phyloP scores from a whole-genome alignment of 495 filamentous ascomycete species.

The Daldinia loculata region DNA sequence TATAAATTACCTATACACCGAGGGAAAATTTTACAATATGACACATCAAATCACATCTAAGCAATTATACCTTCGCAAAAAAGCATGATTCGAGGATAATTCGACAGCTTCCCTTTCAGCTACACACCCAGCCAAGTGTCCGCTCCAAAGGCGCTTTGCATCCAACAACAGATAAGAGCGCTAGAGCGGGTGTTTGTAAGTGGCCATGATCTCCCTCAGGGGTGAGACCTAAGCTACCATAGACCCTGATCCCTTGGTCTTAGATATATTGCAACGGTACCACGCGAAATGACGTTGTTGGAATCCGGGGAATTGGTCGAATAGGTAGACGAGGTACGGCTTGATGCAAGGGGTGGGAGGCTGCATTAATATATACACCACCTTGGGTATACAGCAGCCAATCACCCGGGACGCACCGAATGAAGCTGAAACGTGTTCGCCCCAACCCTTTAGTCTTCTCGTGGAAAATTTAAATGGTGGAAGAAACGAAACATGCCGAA shows the following conservation, averaged over 20 bases:
- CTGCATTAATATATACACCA: constrained; percentile 5
- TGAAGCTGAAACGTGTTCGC: constrained; percentile 33
- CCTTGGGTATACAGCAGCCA: constrained; percentile 17
- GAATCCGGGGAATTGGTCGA: constrained; percentile 15
- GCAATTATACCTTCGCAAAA: not conserved
- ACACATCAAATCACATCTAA: not conserved
- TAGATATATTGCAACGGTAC: constrained; percentile 20
- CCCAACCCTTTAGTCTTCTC: not conserved
- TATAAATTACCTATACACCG: not conserved
- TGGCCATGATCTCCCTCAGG: not conserved
- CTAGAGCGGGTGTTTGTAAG: not conserved
- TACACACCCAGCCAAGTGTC: not conserved
- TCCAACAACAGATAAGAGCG: not conserved
- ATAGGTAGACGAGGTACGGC: not conserved
- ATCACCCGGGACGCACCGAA: constrained; percentile 7
- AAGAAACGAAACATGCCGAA: not conserved
- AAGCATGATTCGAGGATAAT: constrained; percentile 25
- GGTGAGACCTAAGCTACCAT: not conserved
- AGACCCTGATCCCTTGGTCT: not conserved
- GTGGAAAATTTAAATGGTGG: not conserved
- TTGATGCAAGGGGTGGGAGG: constrained; percentile 24
- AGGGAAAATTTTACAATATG: not conserved
- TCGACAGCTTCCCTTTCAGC: not conserved
- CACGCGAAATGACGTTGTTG: constrained; percentile 22
- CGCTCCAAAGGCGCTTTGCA: not conserved